Evolutionary conservation across 2,329 filamentous ascomycete genomes (phyloP), one percentile per base, ranked within the genome.

Genomic region (Dothistroma pini): DNA sequence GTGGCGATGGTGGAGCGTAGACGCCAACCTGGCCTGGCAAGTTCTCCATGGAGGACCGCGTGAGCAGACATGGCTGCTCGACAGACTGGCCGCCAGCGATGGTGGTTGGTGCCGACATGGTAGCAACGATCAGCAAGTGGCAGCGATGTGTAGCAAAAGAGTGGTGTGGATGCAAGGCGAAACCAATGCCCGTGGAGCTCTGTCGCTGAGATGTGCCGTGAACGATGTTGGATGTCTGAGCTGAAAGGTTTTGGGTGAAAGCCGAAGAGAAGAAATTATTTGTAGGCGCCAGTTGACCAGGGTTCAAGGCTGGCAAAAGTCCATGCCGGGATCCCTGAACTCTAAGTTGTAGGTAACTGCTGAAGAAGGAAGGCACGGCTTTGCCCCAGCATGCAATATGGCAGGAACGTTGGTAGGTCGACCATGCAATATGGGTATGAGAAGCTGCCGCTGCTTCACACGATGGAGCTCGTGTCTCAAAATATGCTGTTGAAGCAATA

Each of bases 381-480:
- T 44, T 54, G 32, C 31, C 32, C 16, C 38, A 38, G 38, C 11
- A 22, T 32, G 52, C 25, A n/a, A 21, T 34, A 54, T 54, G 11
- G 34, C 32, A 38, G 11, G 32, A 54, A 41, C 52, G 32, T 38
- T 12, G 11, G 22, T 2, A 22, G 2, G 25, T 22, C 9, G 34
- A 38, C 52, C 52, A 12, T 10, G 12, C 52, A 25, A 54, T 41
- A 54, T 54, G 52, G 52, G 32, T 54, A 54, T 25, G 32, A 22
- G 52, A 29, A 54, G 52, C 52, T 54, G 41, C 41, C 41, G 4
- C 41, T 44, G 41, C 41, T 44, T 44, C 41, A 44, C 14, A 14
- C 41, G 14, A 44, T n/a, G 16, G 41, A 19, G 14, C 41, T 44
- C 41, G 14, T 44, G 16, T 19, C 5, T 5, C n/a, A 14, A 44